A percentile compares a stretch with the other conserved stretches of the same genome.
These are phyloP conservation scores for Testicularia cyperi DNA, from an alignment of 1,284 basidiomycete genomes.

Conservation along the genomic window DNA sequence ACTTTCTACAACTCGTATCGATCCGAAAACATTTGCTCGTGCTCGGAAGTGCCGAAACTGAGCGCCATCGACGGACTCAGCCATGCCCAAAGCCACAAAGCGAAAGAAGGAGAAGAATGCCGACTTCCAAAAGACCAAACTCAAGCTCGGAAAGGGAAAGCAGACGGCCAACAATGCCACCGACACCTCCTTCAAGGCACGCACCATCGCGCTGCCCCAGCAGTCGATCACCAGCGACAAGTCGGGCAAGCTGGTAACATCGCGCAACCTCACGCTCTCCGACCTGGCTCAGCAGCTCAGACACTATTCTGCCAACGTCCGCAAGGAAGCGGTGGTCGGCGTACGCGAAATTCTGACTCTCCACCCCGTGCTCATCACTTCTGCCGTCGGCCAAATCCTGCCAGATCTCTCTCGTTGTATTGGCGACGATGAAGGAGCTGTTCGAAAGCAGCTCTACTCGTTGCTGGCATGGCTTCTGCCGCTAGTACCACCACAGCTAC, in stretches of 20 bases:
- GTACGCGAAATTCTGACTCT: constrained; percentile 76
- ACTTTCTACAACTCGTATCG: background rate
- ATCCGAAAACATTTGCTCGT: too few species aligned
- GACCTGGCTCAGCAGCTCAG: constrained; percentile 78
- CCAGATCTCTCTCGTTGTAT: constrained; percentile 73
- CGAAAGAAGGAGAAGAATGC: constrained; percentile 37
- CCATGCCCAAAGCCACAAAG: constrained; percentile 42
- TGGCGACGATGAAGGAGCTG: constrained; percentile 65
- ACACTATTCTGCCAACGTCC: constrained; percentile 76
- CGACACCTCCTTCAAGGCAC: constrained; percentile 91
- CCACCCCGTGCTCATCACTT: constrained; percentile 67
- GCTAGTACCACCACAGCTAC: constrained; percentile 66
- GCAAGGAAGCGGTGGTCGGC: constrained; percentile 80
- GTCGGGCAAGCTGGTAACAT: constrained; percentile 32
- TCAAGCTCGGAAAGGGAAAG: constrained; percentile 95
- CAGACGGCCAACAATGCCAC: constrained; percentile 78
- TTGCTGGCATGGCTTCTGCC: constrained; percentile 73
- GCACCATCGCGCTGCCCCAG: constrained; percentile 59
- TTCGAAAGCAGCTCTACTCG: constrained; percentile 62
- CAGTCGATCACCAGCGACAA: constrained; percentile 53
- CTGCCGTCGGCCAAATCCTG: constrained; percentile 70
- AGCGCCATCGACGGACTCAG: background rate
- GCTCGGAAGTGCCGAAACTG: background rate
- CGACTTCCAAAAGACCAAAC: constrained; percentile 78
- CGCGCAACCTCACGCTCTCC: constrained; percentile 70